Evolutionary conservation across 257 asterid genomes (phyloP).

Genomic region (Rhazya stricta): DNA sequence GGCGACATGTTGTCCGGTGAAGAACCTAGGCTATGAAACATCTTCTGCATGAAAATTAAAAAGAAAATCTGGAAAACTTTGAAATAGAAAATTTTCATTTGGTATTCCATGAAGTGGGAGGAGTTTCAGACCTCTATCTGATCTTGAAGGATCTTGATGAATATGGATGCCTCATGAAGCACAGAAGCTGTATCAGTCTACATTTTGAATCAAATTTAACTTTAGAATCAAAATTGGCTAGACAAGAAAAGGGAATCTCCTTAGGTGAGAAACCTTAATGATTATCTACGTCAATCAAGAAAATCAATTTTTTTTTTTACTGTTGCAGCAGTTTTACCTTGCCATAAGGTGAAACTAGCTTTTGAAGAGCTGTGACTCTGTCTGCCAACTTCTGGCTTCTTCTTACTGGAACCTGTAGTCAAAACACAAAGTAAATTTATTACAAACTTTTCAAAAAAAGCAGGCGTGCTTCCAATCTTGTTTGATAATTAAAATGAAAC

Average conservation of each 20-base stretch:
- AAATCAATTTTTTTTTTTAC: background rate
- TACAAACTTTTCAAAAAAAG: background rate
- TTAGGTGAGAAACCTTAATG: background rate
- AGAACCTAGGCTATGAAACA: background rate
- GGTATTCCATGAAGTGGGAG: background rate
- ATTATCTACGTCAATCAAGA: background rate
- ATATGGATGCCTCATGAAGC: constrained; percentile 50
- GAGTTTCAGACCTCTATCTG: constrained; percentile 41
- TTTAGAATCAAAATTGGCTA: background rate
- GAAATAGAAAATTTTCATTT: background rate
- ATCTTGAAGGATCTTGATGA: constrained; percentile 48
- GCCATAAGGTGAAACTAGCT: constrained; percentile 68
- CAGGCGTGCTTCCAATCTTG: background rate
- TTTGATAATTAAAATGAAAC: background rate
- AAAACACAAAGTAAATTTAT: background rate
- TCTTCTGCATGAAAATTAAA: constrained; percentile 5
- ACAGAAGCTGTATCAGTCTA: constrained; percentile 69
- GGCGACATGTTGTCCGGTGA: background rate
- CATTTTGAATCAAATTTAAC: constrained; percentile 14
- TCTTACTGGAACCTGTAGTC: constrained; percentile 20
- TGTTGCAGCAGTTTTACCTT: constrained; percentile 30
- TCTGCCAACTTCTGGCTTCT: constrained; percentile 55
- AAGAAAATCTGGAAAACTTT: background rate
- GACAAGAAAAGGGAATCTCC: background rate
- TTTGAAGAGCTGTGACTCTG: constrained; percentile 58